Base-by-base conservation (phyloP, 139 green algal genomes). In the Closterium sp. region DNA sequence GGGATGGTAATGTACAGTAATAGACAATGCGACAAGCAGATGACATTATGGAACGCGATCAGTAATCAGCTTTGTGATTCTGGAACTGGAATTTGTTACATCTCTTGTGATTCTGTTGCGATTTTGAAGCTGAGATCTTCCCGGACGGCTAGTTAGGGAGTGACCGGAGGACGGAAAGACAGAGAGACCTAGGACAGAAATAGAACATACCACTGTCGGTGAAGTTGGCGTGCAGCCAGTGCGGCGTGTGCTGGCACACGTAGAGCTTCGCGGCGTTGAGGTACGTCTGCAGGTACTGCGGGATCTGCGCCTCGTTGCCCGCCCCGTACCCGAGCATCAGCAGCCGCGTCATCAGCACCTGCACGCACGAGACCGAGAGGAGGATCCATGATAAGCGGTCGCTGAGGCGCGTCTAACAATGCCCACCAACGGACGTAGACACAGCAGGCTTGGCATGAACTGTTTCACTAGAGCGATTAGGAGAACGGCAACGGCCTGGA, bases 301-400 rank as follows among this genome's bases (percentile, higher is more conserved):
- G 30, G 23, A 83, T 33, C 28, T 32, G 25, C 28, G 8, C 34
- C 28, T 34, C n/a, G 87, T 83, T 90, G 87, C 87, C 36, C 28
- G 21, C 31, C 21, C 87, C 87, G 36, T 84, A 89, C 33, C 89
- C 89, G 30, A 92, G 76, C 64, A 81, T 33, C 31, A 92, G 86
- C 55, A 92, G 25, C 23, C 89, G 89, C 30, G 84, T 43, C 43
- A 92, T 64, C 76, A 92, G 89, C 32, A 92, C 89, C 89, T 91
- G 89, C 89, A 91, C 31, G 25, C 19, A 25, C 36, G 16, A 76
- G 55, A 76, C 55, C n/a, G n/a, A n/a, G n/a, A n/a, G n/a, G n/a
- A n/a, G n/a, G n/a, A n/a, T n/a, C n/a, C n/a, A n/a, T n/a, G n/a
- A n/a, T n/a, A n/a, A n/a, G n/a, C n/a, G n/a, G n/a, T n/a, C n/a